Evolutionary conservation across 2,329 filamentous ascomycete species (phyloP), one percentile per base, ranked within the genome.

Genomic region (Sclerotinia sclerotiorum): DNA sequence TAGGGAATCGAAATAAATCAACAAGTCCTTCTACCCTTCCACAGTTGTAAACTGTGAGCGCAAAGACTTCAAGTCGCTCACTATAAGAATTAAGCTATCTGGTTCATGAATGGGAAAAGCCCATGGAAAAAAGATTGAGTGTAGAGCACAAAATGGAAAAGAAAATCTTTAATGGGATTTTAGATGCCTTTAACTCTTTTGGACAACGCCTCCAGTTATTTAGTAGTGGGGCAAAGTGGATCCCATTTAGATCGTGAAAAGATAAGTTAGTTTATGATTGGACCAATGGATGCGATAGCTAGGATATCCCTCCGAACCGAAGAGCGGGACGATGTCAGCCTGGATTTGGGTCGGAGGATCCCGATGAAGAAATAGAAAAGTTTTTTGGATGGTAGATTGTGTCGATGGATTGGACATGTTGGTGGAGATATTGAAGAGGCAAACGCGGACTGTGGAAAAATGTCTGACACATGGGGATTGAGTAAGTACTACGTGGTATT

Each of bases 11-110:
- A 21, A 49, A 69, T 64, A 42, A 15, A 51, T 56, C 35, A 68
- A 65, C 65, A 74, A 77, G 75, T 76, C 76, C 76, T 77, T 77
- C 73, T 76, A 67, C 70, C 55, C 69, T 70, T 71, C 67, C 72
- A 56, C 44, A 44, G 24, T 27, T 55, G 58, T 65, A 46, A 27
- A 66, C 71, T 75, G 71, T 73, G 73, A 77, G 74, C 75, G 76
- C 76, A 77, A 77, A 77, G 76, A 77, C 76, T 76, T 74, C 69
- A 77, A 77, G 76, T 77, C 76, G 75, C 75, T 74, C 74, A 76
- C 75, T 76, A 69, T 57, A 69, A 69, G 72, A 67, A 71, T 49
- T 56, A 64, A 46, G 35, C 44, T 61, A 13, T 55, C 63, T 58
- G 29, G 19, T 48, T 65, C 63, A 65, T 65, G 58, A 54, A 48